Conservation (phyloP, 768 basidiomycete species). For the Pleurotus tuoliensis region DNA sequence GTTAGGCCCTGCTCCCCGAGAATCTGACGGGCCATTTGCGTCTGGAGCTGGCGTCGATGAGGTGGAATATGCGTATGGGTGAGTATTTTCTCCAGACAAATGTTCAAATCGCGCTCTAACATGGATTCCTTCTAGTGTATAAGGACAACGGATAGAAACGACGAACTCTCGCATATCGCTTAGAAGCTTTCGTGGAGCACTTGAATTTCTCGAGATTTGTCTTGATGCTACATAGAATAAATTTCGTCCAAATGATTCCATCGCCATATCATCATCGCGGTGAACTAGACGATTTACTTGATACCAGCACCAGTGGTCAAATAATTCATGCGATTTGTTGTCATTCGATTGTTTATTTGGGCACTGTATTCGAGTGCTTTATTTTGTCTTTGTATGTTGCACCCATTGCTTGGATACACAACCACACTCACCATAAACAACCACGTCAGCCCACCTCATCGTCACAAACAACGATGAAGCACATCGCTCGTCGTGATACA, state of each 20-base stretch:
- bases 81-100: constrained; percentile 22
- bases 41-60: constrained; percentile 84
- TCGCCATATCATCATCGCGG: too few relatives aligned
- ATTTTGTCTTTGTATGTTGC: constrained; percentile 62
- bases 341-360: constrained; percentile 3
- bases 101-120: too few relatives aligned
- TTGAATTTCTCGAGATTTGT: too few relatives aligned
- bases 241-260: too few relatives aligned
- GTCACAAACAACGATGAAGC: constrained; percentile 23
- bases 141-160: too few relatives aligned
- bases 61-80: constrained; percentile 88
- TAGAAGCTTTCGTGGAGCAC: too few relatives aligned
- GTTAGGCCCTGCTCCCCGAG: constrained; percentile 73
- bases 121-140: too few relatives aligned
- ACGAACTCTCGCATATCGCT: too few relatives aligned
- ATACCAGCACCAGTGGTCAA: background rate
- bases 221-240: too few relatives aligned
- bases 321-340: background rate
- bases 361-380: constrained; percentile 35
- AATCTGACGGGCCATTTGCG: constrained; percentile 63
- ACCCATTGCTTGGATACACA: constrained; percentile 49
- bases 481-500: background rate
- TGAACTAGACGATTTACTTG: background rate
- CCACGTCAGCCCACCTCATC: constrained; percentile 30
- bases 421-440: constrained; percentile 21